Conservation (phyloP, 164 flowering plant genomes). For the Magnolia kwangsiensis region DNA sequence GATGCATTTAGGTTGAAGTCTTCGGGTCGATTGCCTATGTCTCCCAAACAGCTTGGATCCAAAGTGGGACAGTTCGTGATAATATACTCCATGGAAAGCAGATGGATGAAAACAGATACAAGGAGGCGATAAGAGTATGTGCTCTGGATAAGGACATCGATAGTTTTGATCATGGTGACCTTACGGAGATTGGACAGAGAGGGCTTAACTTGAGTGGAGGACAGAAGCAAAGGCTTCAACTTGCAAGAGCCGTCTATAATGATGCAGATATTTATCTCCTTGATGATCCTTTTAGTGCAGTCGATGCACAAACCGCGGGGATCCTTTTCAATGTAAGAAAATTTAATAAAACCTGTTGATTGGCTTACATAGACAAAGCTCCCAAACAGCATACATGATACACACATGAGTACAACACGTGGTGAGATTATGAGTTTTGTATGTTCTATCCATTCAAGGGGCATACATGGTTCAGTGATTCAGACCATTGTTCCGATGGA, state of each 20-base stretch:
- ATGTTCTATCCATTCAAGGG: too few relatives aligned
- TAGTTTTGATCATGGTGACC: conserved; percentile 69
- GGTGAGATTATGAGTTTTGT: too few relatives aligned
- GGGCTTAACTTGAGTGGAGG: conserved; percentile 97
- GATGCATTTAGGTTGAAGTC: conserved; percentile 46
- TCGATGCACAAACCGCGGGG: conserved; percentile 87
- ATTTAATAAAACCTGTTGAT: too few relatives aligned
- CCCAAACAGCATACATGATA: too few relatives aligned
- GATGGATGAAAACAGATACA: conserved; percentile 56
- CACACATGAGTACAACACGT: too few relatives aligned
- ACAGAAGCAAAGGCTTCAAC: conserved; percentile 91
- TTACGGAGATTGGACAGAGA: conserved; percentile 90
- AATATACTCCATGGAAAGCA: conserved; percentile 75
- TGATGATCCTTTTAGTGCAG: conserved; percentile 95
- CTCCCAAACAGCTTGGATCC: conserved; percentile 86
- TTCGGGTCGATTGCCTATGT: conserved; percentile 75
- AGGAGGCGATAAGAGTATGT: conserved; percentile 57
- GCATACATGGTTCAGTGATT: too few relatives aligned
- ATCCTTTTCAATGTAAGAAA: conserved; percentile 61
- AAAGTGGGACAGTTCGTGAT: conserved; percentile 81
- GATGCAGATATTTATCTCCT: conserved; percentile 89
- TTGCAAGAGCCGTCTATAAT: conserved; percentile 82
- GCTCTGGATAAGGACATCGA: conserved; percentile 77
- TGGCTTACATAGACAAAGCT: too few relatives aligned
- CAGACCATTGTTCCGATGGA: too few relatives aligned